Evolutionary conservation across 352 stramenopile species (phyloP).

Genomic region (Pythium diclinum): DNA sequence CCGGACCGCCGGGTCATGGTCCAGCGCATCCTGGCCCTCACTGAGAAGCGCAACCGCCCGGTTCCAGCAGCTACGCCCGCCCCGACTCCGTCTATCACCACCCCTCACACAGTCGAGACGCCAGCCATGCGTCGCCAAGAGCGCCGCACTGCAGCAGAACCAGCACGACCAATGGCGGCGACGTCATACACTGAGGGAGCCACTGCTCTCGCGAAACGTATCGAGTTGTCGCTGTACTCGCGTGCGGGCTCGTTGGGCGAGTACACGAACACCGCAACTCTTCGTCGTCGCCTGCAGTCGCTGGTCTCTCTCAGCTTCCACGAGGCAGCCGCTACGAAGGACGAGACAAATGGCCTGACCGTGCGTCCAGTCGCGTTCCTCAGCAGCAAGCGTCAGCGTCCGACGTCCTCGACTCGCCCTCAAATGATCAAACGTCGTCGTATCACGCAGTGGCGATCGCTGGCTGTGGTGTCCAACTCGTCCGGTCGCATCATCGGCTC

Average conservation of each 20-base stretch:
- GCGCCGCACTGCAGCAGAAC: slow-evolving; percentile 11
- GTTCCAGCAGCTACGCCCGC: background rate
- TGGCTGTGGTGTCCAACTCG: background rate
- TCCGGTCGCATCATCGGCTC: slow-evolving; percentile 17
- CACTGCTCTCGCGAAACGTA: slow-evolving; percentile 57
- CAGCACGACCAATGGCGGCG: background rate
- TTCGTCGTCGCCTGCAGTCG: slow-evolving; percentile 66
- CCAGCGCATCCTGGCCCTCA: slow-evolving; percentile 67
- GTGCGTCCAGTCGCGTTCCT: background rate
- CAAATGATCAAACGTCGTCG: slow-evolving; percentile 41
- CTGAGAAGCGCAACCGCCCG: slow-evolving; percentile 27
- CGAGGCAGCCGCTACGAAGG: slow-evolving; percentile 44
- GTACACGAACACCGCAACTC: slow-evolving; percentile 65
- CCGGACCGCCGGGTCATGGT: slow-evolving; percentile 66
- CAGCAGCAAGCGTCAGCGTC: slow-evolving; percentile 8
- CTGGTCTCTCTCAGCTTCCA: slow-evolving; percentile 67
- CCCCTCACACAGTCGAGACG: background rate
- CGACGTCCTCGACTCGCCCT: background rate
- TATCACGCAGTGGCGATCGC: slow-evolving; percentile 3
- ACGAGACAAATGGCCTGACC: slow-evolving; percentile 1
- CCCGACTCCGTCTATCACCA: background rate
- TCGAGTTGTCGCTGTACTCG: slow-evolving; percentile 73
- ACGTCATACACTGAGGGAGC: slow-evolving; percentile 29
- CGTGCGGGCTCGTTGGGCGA: slow-evolving; percentile 59
- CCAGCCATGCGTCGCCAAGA: slow-evolving; percentile 7